phyloP scores from a whole-genome alignment of 2,329 filamentous ascomycete genomes.

The Penicillium sp. region DNA sequence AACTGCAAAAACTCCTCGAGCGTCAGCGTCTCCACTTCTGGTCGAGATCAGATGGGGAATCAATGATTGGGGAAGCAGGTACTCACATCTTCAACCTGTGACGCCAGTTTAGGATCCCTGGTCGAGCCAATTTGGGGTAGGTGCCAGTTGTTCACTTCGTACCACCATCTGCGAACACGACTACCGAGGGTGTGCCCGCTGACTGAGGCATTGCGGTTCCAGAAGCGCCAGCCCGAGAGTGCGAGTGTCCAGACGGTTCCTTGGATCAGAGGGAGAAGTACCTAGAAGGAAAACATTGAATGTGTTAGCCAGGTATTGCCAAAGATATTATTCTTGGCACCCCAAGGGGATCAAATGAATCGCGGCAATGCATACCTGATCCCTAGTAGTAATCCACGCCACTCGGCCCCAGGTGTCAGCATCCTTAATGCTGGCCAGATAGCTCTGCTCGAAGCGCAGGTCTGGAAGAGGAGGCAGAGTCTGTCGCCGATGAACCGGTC shows the following conservation, averaged over 20 bases:
- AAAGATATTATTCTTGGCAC: neutral
- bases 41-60: neutral
- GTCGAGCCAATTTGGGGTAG: slow-evolving; percentile 51
- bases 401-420: slow-evolving; percentile 79
- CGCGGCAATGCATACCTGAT: slow-evolving; percentile 63
- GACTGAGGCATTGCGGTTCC: slow-evolving; percentile 76
- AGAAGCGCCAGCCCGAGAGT: slow-evolving; percentile 83
- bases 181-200: slow-evolving; percentile 75
- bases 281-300: slow-evolving; percentile 46
- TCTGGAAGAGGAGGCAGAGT: slow-evolving; percentile 73
- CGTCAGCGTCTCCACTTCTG: slow-evolving; percentile 26
- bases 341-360: neutral
- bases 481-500: slow-evolving; percentile 36
- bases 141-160: slow-evolving; percentile 86
- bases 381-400: slow-evolving; percentile 77
- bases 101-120: slow-evolving; percentile 34
- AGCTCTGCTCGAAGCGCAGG: slow-evolving; percentile 96
- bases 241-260: slow-evolving; percentile 85
- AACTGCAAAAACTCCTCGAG: slow-evolving; percentile 37
- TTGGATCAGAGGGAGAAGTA: slow-evolving; percentile 82
- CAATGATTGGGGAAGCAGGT: neutral
- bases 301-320: slow-evolving; percentile 2
- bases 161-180: slow-evolving; percentile 87
- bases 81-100: slow-evolving; percentile 46
- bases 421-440: slow-evolving; percentile 79